Base-by-base conservation (phyloP, 2,329 filamentous ascomycete genomes). In the Colletotrichum liaoningense region DNA sequence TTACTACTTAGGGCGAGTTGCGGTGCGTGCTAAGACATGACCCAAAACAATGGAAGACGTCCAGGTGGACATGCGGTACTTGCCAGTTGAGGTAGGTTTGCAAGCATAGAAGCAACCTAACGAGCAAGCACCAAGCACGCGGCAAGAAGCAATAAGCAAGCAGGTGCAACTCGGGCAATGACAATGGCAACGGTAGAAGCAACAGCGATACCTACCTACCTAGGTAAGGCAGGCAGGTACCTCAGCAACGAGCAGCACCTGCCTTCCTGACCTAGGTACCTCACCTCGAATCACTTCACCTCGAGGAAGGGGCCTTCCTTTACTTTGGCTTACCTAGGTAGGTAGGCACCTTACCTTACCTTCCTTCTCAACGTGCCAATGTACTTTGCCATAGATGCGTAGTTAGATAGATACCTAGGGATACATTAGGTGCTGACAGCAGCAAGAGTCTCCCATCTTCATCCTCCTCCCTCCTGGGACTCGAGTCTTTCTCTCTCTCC, bases 1-100 rank as follows among this genome's bases (percentile, higher is more conserved):
- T 70, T 60, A 30, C 60, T 70, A 59, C 22, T 73, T 70, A 38
- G 33, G 67, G 67, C 33, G 33, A 73, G 59, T 46, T 70, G 67
- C 42, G 55, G 66, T 63, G 69, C 14, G 59, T 63, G 65, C 66
- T 64, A 59, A 64, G 65, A 72, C 58, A 63, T 33, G 14, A 52
- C 28, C 69, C 59, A 54, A 63, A 63, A 35, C 42, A 35, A 63
- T 54, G 11, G 46, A 24, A 63, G 26, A 46, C 12, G 22, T 26
- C 11, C 19, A 49, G 8, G 24, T 49, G 60, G 26, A 35, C 19
- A 38, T 54, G 38, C 38, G 38, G 38, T 19, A 19, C 38, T 16
- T 42, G 38, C 14, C 38, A 42, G 6, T 42, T 42, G 16, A 26
- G n/a, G 12, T 46, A n/a, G 11, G 14, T n/a, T 63, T 19, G 35